Conservation (phyloP, 1,139 yeast species). For the Yamadazyma dendronema region DNA sequence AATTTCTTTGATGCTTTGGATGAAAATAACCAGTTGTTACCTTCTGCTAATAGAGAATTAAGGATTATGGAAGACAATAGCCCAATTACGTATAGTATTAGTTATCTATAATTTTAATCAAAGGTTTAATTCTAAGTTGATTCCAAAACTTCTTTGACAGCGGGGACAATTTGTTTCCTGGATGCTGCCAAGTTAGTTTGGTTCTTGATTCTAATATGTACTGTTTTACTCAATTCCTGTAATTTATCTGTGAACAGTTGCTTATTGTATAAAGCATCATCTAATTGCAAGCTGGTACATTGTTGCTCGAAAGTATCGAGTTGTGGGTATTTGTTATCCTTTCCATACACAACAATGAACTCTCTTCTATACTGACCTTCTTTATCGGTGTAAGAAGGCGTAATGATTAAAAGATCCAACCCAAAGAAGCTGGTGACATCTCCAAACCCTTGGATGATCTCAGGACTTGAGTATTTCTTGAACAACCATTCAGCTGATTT, state of each 20-base stretch:
- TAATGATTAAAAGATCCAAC: constrained; percentile 56
- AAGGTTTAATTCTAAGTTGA: no score
- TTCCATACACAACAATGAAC: constrained; percentile 21
- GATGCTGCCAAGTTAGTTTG: constrained; percentile 64
- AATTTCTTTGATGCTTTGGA: constrained; percentile 26
- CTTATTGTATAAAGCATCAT: constrained; percentile 20
- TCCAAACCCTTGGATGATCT: constrained; percentile 38
- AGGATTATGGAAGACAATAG: constrained; percentile 15
- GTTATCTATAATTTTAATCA: constrained; percentile 25
- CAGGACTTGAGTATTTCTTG: constrained; percentile 26
- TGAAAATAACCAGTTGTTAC: constrained; percentile 27
- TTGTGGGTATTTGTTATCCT: constrained; percentile 3
- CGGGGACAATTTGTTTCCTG: constrained; percentile 86
- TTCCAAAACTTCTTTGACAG: constrained; percentile 31
- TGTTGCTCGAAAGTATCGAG: constrained; percentile 8
- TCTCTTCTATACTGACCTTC: constrained; percentile 52
- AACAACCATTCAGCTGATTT: constrained; percentile 62
- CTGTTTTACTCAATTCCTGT: constrained; percentile 19
- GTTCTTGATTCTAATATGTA: constrained; percentile 32
- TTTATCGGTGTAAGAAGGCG: constrained; percentile 57
- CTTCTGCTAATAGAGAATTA: constrained; percentile 24
- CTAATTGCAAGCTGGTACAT: constrained; percentile 12
- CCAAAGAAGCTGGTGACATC: constrained; percentile 33
- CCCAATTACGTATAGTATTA: constrained; percentile 14
- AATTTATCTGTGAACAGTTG: constrained; percentile 23